Percentiles rank a stretch among this genome's conserved stretches.
phyloP scores from a whole-genome alignment of 306 rosid species.

The Quercus cerris region DNA sequence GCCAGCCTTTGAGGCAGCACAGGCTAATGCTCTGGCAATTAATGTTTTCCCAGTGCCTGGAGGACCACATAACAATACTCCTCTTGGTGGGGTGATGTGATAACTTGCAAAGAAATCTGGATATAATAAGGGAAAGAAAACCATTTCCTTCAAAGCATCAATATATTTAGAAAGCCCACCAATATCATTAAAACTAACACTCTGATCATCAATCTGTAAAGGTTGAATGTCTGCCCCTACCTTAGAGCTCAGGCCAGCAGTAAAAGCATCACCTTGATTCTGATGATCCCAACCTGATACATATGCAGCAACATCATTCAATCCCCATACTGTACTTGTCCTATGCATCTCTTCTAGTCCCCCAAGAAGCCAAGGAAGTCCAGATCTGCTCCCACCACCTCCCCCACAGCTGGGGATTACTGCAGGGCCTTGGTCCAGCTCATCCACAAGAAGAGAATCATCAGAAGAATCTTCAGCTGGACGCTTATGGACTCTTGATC shows the following conservation, averaged over 20 bases:
- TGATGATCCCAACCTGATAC: conserved; percentile 94
- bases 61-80: conserved; percentile 94
- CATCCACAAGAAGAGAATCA: conserved; percentile 49
- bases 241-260: conserved; percentile 98
- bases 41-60: conserved; percentile 97
- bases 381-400: conserved; percentile 81
- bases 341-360: conserved; percentile 80
- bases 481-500: too few species aligned
- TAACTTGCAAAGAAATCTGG: conserved; percentile 98
- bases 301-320: conserved; percentile 78
- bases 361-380: conserved; percentile 92
- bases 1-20: conserved; percentile 98
- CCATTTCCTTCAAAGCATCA: conserved; percentile 96
- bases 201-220: conserved; percentile 82
- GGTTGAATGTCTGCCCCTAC: conserved; percentile 99
- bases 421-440: conserved; percentile 91
- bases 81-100: conserved; percentile 96
- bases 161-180: conserved; percentile 92
- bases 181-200: conserved; percentile 87
- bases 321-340: conserved; percentile 67
- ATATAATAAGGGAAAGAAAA: conserved; percentile 89
- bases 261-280: conserved; percentile 67
- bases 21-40: conserved; percentile 94
- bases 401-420: conserved; percentile 61
- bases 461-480: too few species aligned